These are phyloP conservation scores for Physcia stellaris DNA, from an alignment of 495 filamentous ascomycete species.

Conservation along the genomic window DNA sequence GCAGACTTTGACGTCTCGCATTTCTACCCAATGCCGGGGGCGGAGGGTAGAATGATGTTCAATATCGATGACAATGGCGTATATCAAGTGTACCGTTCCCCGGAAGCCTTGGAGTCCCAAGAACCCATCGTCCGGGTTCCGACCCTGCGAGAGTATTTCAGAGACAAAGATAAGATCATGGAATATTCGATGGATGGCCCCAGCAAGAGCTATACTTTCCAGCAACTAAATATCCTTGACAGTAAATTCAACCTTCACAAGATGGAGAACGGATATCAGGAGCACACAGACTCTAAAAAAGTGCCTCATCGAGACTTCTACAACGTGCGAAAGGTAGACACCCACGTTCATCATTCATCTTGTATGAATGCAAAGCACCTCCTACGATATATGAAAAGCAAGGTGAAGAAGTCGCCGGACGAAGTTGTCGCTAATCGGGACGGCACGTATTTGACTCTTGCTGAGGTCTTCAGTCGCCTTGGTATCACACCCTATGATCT, in stretches of 20 bases:
- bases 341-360: conserved; percentile 96
- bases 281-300: conserved; percentile 92
- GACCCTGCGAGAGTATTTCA: conserved; percentile 83
- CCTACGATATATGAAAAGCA: conserved; percentile 95
- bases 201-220: conserved; percentile 91
- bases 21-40: conserved; percentile 51
- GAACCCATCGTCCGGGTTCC: conserved; percentile 68
- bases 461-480: conserved; percentile 93
- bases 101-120: conserved; percentile 41
- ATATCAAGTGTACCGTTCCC: conserved; percentile 72
- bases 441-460: conserved; percentile 79
- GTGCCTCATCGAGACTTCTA: conserved; percentile 98
- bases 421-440: conserved; percentile 90
- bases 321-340: conserved; percentile 97
- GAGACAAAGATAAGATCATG: conserved; percentile 80
- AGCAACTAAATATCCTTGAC: conserved; percentile 86
- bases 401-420: conserved; percentile 94
- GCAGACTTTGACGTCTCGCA: conserved; percentile 80
- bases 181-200: conserved; percentile 84
- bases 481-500: conserved; percentile 94
- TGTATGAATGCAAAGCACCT: conserved; percentile 99
- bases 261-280: conserved; percentile 89
- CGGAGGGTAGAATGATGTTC: conserved; percentile 53
- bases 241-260: conserved; percentile 91
- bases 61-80: conserved; percentile 70